Base-by-base conservation (phyloP, 768 basidiomycete genomes). In the Piloderma croceum region DNA sequence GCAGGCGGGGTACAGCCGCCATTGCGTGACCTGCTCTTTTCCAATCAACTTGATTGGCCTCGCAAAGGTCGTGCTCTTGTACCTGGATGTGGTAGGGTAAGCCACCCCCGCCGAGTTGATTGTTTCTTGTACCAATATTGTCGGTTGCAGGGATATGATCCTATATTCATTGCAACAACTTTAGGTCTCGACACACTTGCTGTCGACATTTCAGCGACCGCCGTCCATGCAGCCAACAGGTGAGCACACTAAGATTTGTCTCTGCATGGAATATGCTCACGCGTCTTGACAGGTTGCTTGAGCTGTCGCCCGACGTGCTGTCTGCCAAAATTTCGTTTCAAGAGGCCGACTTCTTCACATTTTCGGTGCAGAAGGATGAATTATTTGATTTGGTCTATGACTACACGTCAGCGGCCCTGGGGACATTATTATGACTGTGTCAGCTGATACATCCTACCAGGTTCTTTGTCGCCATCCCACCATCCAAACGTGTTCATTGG, bases 401-500 rank as follows among this genome's bases (percentile, higher is more conserved):
- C 54, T 81, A 81, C 53, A 83, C 82, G 74, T 69, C 36, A 52
- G 49, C 49, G 7, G 15, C 6, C 17, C 34, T 31, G 41, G 25
- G 17, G 13, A 22, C 21, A 12, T 27, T 12, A 32, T 19, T 24
- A 39, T 25, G 12, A 23, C 31, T 3, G 34, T n/a, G 25, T 2
- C 23, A 15, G 20, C 12, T 23, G 24, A 17, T 15, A 9, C 25
- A 19, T 18, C 9, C 13, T n/a, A 23, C 12, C 44, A 82, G 79
- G 1, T 84, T 86, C 63, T 86, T 88, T 56, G 79, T 80, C 31
- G 83, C 85, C 2, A 76, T 88, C 17, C 76, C 75, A 0, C 83
- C 79, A 0, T 43, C 59, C 3, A 62, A 56, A 25, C 70, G 84
- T 9, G 32, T 47, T 3, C 68, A 68, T 13, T 85, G 82, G 83